Conservation (phyloP, 106 monocot species). For the Chionographis japonica region DNA sequence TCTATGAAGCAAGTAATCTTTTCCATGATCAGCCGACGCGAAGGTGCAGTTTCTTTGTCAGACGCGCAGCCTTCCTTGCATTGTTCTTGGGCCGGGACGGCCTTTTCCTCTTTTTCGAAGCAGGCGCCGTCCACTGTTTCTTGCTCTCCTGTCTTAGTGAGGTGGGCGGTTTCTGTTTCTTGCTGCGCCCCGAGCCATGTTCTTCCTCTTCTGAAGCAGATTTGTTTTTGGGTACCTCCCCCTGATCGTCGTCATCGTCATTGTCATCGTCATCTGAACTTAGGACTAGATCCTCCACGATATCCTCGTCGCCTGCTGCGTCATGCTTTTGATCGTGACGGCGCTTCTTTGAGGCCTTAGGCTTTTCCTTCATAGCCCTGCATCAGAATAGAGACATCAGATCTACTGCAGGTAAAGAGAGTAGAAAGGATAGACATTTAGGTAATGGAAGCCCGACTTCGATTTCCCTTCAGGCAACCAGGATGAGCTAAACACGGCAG, state of each 20-base stretch:
- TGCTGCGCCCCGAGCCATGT: not conserved
- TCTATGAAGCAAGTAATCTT: too few species aligned
- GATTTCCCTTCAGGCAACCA: slow-evolving; percentile 76
- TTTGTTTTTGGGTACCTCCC: not conserved
- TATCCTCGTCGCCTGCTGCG: slow-evolving; percentile 52
- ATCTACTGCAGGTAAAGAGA: not conserved
- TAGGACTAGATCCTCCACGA: slow-evolving; percentile 84
- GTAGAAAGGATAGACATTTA: not conserved
- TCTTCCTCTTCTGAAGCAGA: slow-evolving; percentile 21
- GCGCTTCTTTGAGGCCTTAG: slow-evolving; percentile 36
- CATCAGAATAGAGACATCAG: not conserved
- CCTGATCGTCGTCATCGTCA: slow-evolving; percentile 11
- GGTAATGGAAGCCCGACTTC: slow-evolving; percentile 34
- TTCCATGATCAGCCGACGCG: too few species aligned
- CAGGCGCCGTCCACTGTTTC: slow-evolving; percentile 7
- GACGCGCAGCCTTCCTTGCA: too few species aligned
- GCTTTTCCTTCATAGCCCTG: slow-evolving; percentile 29
- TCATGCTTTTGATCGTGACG: slow-evolving; percentile 12
- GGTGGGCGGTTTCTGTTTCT: not conserved
- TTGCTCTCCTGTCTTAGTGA: slow-evolving; percentile 12
- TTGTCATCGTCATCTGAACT: slow-evolving; percentile 73
- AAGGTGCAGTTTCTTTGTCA: too few species aligned
- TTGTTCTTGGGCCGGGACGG: too few species aligned
- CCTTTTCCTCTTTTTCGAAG: not conserved
- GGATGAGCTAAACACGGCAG: slow-evolving; percentile 57